Evolutionary conservation across 495 filamentous ascomycete species (phyloP).

Genomic region (Tuber brumale): DNA sequence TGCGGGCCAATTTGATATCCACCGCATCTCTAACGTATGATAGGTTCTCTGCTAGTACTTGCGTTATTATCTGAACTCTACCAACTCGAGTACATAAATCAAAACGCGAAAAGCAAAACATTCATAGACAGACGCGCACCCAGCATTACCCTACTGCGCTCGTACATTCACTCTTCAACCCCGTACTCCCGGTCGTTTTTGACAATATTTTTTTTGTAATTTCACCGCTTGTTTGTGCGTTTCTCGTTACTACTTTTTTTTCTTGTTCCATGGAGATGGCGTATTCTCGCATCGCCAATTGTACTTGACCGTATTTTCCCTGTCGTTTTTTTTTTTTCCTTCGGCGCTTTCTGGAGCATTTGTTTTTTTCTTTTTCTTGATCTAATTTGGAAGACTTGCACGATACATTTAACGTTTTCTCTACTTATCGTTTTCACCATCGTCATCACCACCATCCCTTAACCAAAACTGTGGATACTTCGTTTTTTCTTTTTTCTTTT

Average conservation of each 20-base stretch:
- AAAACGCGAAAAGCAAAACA: slow-evolving; percentile 3
- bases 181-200: neutral
- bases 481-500: neutral
- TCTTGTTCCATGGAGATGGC: neutral
- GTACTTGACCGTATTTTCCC: neutral
- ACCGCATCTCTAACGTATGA: slow-evolving; percentile 4
- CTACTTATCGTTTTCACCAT: neutral
- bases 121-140: slow-evolving; percentile 24
- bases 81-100: neutral
- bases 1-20: slow-evolving; percentile 20
- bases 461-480: neutral
- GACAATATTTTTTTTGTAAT: slow-evolving; percentile 22
- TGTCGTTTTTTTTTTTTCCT: slow-evolving; percentile 13
- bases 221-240: slow-evolving; percentile 20
- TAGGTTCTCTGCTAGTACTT: slow-evolving; percentile 41
- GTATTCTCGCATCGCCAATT: neutral
- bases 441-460: neutral
- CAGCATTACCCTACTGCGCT: neutral
- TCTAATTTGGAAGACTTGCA: neutral
- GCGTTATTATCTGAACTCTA: slow-evolving; percentile 40
- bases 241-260: slow-evolving; percentile 8
- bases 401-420: slow-evolving; percentile 5
- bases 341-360: slow-evolving; percentile 27
- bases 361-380: slow-evolving; percentile 25
- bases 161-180: neutral